Evolutionary conservation across 2,329 filamentous ascomycete genomes (phyloP).

Genomic region (Thelonectria discophora): DNA sequence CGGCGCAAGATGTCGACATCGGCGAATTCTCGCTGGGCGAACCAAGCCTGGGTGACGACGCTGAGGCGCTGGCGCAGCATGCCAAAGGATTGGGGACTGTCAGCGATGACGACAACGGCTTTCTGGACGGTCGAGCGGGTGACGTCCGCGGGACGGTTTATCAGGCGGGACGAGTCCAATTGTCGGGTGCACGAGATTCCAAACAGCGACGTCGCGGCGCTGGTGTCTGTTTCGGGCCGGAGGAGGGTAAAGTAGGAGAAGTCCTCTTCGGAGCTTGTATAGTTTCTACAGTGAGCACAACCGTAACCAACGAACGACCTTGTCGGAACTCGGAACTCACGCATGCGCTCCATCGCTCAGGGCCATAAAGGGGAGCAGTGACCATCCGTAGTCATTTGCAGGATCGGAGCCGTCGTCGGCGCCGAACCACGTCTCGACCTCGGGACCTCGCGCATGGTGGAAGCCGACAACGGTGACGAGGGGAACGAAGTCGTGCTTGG

Average conservation of each 20-base stretch:
- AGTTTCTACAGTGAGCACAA: conserved; percentile 26
- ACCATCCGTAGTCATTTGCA: conserved; percentile 86
- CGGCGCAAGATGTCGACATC: conserved; percentile 89
- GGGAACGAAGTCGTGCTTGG: conserved; percentile 63
- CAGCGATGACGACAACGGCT: conserved; percentile 93
- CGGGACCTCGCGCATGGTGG: conserved; percentile 86
- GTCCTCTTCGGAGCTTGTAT: conserved; percentile 86
- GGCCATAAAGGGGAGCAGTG: conserved; percentile 93
- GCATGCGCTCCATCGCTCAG: conserved; percentile 94
- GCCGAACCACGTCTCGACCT: conserved; percentile 93
- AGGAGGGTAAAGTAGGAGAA: conserved; percentile 98
- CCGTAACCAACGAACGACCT: no score
- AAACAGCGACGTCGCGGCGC: conserved; percentile 83
- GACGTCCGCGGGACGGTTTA: conserved; percentile 84
- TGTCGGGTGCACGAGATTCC: conserved; percentile 96
- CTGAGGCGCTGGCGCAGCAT: conserved; percentile 89
- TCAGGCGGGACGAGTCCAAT: conserved; percentile 79
- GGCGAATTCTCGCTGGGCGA: conserved; percentile 90
- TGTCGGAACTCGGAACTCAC: conserved; percentile 62
- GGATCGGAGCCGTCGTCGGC: conserved; percentile 78
- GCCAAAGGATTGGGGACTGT: conserved; percentile 89
- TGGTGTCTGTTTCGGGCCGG: conserved; percentile 62
- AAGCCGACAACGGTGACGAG: conserved; percentile 85
- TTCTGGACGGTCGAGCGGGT: conserved; percentile 99
- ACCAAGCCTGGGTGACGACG: conserved; percentile 95